Base-by-base conservation (phyloP, 768 basidiomycete species). In the Sutorius australiensis region DNA sequence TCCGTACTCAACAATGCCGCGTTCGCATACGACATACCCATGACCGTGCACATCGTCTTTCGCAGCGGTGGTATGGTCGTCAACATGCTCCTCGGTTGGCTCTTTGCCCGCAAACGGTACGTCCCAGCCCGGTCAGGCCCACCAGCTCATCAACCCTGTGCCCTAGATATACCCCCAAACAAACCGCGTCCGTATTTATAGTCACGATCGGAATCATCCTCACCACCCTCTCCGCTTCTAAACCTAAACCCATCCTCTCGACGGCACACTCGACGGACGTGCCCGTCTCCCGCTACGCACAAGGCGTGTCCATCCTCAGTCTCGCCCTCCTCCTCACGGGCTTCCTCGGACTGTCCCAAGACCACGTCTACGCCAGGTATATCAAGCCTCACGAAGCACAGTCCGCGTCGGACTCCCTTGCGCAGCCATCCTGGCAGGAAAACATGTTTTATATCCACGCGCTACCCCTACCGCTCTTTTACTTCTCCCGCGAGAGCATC, bases 1-100 rank as follows among this genome's bases (percentile, higher is more conserved):
- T 93, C 90, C 6, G 65, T 89, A 55, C 74, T 98, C 59, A 98
- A 97, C 68, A 97, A 95, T 72, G 82, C 80, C n/a, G 93, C 92
- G 1, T 95, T 98, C 64, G 87, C 79, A 6, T 93, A 87, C 66
- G 70, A 78, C 37, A 86, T 97, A 54, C 93, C 95, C 19, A 92
- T 97, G 83, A 73, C 89, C 0, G 86, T 98, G 1, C 94, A 98
- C 70, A 95, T 98, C 67, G 88, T 98, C 55, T 95, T 95, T 65
- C 80, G 94, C 38, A 92, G 89, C 59, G 93, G 89, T 0, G 94
- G 93, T 0, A 73, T 95, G 50, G 80, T 92, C 31, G 76, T 94
- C 28, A 92, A 86, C 61, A 86, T 98, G 83, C 28, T 87, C 13
- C 77, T 94, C 46, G 92, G 92, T 1, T 86, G 82, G 77, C 50